A percentile compares a stretch with the other conserved stretches of the same genome.
Evolutionary conservation across 352 stramenopile genomes (phyloP).

Genomic region (Pythium dissimile): DNA sequence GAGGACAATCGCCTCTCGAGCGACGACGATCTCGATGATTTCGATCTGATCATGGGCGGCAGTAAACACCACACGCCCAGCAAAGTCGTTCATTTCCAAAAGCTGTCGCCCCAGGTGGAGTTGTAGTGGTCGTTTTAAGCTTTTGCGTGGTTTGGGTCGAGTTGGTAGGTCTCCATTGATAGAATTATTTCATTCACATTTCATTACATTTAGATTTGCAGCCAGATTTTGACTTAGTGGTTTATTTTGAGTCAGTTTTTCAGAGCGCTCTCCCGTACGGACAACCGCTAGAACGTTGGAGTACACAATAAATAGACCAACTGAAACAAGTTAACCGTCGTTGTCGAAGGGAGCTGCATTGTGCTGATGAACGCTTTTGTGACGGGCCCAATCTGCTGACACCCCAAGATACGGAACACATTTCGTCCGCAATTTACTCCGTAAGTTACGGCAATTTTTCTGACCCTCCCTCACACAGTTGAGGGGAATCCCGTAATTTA

Average conservation of each 20-base stretch:
- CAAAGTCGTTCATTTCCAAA: not conserved
- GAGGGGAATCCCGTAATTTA: constrained; percentile 4
- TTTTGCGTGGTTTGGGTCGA: no score
- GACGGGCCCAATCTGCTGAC: constrained; percentile 72
- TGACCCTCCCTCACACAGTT: constrained; percentile 5
- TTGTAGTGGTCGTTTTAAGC: not conserved
- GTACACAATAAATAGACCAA: not conserved
- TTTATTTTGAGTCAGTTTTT: not conserved
- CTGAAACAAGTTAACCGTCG: constrained; percentile 41
- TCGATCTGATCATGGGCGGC: not conserved
- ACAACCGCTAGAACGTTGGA: not conserved
- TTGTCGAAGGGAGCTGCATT: constrained; percentile 73
- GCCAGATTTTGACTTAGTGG: not conserved
- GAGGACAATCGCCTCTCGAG: no score
- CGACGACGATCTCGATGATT: constrained; percentile 1
- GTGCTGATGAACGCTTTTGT: constrained; percentile 68
- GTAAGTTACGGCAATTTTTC: constrained; percentile 65
- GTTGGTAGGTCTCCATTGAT: no score
- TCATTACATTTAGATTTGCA: not conserved
- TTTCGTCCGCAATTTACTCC: constrained; percentile 29
- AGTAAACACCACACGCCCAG: not conserved
- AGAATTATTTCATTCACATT: no score
- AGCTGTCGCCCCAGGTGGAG: constrained; percentile 3
- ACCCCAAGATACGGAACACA: constrained; percentile 80
- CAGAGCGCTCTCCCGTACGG: constrained; percentile 7